Conservation (phyloP, 768 basidiomycete genomes). For the Leccinum broughii region DNA sequence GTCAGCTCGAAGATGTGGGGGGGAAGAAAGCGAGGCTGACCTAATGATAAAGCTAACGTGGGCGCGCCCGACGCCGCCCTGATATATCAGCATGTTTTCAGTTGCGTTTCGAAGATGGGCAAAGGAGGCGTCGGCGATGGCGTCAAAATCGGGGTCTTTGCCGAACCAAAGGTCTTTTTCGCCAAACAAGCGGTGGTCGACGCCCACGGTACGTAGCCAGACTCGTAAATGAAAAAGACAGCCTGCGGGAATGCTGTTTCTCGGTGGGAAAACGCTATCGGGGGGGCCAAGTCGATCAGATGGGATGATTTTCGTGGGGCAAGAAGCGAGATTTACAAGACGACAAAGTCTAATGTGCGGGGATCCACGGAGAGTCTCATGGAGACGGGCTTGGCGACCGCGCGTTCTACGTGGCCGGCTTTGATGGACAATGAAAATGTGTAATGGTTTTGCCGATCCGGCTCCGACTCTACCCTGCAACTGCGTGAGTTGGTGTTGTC, state of each 20-base stretch:
- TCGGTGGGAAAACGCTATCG: slow-evolving; percentile 59
- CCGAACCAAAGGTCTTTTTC: slow-evolving; percentile 68
- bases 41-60: slow-evolving; percentile 55
- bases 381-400: slow-evolving; percentile 47
- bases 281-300: slow-evolving; percentile 1
- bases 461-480: slow-evolving; percentile 32
- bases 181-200: slow-evolving; percentile 64
- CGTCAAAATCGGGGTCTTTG: slow-evolving; percentile 62
- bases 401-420: slow-evolving; percentile 55
- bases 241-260: slow-evolving; percentile 51
- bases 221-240: slow-evolving; percentile 59
- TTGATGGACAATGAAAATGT: slow-evolving; percentile 56
- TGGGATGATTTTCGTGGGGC: neutral
- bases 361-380: slow-evolving; percentile 54
- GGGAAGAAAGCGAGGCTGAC: slow-evolving; percentile 28
- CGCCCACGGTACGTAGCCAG: slow-evolving; percentile 58
- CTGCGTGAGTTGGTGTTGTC: slow-evolving; percentile 8
- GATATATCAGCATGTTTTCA: slow-evolving; percentile 51
- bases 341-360: slow-evolving; percentile 53
- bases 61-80: slow-evolving; percentile 55
- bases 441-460: slow-evolving; percentile 38
- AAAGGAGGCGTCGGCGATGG: slow-evolving; percentile 57
- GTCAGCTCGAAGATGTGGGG: neutral
- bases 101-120: slow-evolving; percentile 47
- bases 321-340: slow-evolving; percentile 49